Base-by-base conservation (phyloP, 192 early-diverging fungal species). In the Umbelopsis vinacea region DNA sequence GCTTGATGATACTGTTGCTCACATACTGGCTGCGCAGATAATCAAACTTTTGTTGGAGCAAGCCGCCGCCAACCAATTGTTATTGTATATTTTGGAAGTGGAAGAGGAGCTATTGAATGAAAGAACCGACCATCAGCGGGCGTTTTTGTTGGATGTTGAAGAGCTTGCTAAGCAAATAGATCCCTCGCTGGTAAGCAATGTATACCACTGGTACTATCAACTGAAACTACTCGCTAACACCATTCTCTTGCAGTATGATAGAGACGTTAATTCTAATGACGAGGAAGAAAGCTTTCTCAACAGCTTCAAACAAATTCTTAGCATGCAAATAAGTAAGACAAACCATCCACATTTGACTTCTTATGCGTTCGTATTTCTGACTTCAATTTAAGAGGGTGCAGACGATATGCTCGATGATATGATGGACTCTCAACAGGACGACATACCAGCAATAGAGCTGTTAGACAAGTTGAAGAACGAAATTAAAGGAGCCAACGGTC, bases 41-140 rank as follows among this genome's bases (percentile, higher is more conserved):
- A 63, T 37, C 8, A 11, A 63, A 17, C 12, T 63, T 8, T 63
- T 63, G n/a, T 1, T 63, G 33, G 57, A 63, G 17, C 57, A 63
- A 63, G 33, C 57, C 35, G 57, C 57, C 8, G 26, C n/a, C 26
- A 35, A 63, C 10, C 57, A 63, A 17, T 12, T 63, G 35, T 63
- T 63, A 6, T n/a, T 63, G 33, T 63, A 63, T 33, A 63, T 63
- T 37, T 37, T 37, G 33, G 57, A 63, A 35, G 12, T 63, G 8
- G 57, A 63, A 37, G 57, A 38, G 15, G 57, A 63, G 15, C 5
- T 37, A n/a, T 17, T 63, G 14, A 63, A 37, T 22, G 7, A 19
- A 37, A 35, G 26, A 63, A 63, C 57, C 0, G 57, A 63, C n/a
- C 57, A 63, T 33, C 57, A 63, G 19, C 29, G 33, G 19, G 57